These are phyloP conservation scores for Apiospora phragmitis DNA, from an alignment of 2,329 filamentous ascomycete species.

Conservation along the genomic window DNA sequence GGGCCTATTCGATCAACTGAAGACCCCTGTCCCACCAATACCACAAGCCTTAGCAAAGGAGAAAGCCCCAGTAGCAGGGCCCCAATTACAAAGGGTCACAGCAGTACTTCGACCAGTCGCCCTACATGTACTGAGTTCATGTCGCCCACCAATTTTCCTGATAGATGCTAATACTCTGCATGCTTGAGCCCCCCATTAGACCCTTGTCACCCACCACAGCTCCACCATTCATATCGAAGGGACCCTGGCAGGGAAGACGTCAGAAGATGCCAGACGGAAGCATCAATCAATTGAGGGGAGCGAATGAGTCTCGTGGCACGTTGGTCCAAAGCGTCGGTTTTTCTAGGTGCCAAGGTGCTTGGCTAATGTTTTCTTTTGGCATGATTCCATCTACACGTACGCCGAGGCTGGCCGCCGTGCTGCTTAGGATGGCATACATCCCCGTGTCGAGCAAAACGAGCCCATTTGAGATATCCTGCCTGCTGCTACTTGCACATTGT, in stretches of 20 bases:
- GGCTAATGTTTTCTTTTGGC: not conserved
- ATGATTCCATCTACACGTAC: not conserved
- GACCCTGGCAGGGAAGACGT: slow-evolving; percentile 5
- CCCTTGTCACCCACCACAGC: not conserved
- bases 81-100: slow-evolving; percentile 5
- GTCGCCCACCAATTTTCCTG: not conserved
- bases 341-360: too few relatives aligned
- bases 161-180: not conserved
- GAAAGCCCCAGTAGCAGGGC: not conserved
- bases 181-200: not conserved
- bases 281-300: not conserved
- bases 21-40: not conserved
- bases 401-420: slow-evolving; percentile 3
- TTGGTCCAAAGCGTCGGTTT: not conserved
- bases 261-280: not conserved
- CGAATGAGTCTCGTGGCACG: not conserved
- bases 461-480: not conserved
- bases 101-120: not conserved
- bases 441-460: not conserved
- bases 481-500: not conserved
- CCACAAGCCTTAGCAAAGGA: not conserved
- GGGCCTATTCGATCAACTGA: not conserved
- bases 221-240: slow-evolving; percentile 3
- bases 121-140: not conserved
- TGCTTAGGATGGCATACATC: not conserved